Conservation (phyloP, 2,329 filamentous ascomycete species). For the Calonectria leucothoes region DNA sequence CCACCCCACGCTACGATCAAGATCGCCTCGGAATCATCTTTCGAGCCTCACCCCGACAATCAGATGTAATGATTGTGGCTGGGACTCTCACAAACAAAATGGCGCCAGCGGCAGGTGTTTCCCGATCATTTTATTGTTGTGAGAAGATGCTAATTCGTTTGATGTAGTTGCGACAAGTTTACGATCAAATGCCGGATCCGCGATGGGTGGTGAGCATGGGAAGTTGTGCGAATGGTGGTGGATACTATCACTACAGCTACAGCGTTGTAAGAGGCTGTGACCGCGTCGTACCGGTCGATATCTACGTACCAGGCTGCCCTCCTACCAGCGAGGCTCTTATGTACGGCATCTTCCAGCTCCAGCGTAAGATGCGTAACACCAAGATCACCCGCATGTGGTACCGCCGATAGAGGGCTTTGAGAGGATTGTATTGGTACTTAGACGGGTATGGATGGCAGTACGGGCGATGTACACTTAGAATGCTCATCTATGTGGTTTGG, state of each 20-base stretch:
- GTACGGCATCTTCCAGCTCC: conserved; percentile 79
- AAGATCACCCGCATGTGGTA: conserved; percentile 69
- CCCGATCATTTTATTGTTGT: too few species aligned
- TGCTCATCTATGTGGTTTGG: background rate
- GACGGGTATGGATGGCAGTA: background rate
- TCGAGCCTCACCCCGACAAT: conserved; percentile 87
- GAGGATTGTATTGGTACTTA: too few species aligned
- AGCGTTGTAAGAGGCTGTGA: conserved; percentile 81
- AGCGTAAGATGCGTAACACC: conserved; percentile 78
- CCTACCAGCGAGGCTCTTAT: conserved; percentile 71
- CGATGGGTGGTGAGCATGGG: conserved; percentile 89
- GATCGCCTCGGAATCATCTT: conserved; percentile 92
- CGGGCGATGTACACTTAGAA: background rate
- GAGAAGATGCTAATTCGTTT: too few species aligned
- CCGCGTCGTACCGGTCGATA: conserved; percentile 81
- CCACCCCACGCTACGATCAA: conserved; percentile 89
- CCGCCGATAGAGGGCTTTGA: conserved; percentile 57
- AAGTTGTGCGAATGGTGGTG: conserved; percentile 85
- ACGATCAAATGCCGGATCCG: conserved; percentile 95
- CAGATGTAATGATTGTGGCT: conserved; percentile 93
- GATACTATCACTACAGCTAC: conserved; percentile 91
- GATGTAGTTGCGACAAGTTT: conserved; percentile 89
- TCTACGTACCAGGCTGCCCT: conserved; percentile 82
- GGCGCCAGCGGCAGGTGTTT: conserved; percentile 89
- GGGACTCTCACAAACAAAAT: conserved; percentile 97